Evolutionary conservation across 768 basidiomycete genomes (phyloP).

Genomic region (Artomyces pyxidatus): DNA sequence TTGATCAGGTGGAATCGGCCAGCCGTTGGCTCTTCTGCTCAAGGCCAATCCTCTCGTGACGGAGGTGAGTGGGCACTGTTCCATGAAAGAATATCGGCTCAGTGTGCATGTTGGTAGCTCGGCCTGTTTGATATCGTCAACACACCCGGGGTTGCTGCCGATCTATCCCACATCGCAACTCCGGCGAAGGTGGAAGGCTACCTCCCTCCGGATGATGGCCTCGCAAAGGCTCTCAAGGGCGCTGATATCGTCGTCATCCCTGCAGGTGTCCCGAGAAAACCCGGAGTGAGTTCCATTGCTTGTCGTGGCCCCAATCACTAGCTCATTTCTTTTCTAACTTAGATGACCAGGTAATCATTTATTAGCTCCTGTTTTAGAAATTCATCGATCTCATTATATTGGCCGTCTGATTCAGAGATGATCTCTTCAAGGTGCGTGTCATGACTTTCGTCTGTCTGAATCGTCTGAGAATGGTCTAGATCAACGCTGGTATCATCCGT

Average conservation of each 20-base stretch:
- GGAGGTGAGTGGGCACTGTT: constrained; percentile 37
- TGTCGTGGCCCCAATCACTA: neutral
- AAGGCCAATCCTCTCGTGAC: constrained; percentile 80
- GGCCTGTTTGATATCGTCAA: constrained; percentile 94
- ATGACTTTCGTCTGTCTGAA: neutral
- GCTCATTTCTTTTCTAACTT: constrained; percentile 5
- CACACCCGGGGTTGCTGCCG: constrained; percentile 94
- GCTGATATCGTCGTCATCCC: constrained; percentile 93
- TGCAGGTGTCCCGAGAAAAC: constrained; percentile 94
- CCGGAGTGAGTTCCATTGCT: constrained; percentile 57
- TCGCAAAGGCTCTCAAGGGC: constrained; percentile 75
- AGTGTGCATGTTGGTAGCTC: constrained; percentile 39
- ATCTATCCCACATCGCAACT: constrained; percentile 90
- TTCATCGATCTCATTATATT: constrained; percentile 9
- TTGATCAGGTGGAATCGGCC: constrained; percentile 83
- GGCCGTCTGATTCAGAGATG: constrained; percentile 52
- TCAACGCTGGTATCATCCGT: constrained; percentile 95
- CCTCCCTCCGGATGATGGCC: constrained; percentile 70
- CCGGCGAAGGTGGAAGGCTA: constrained; percentile 80
- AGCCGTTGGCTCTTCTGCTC: constrained; percentile 87
- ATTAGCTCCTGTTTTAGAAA: neutral
- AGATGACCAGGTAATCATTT: constrained; percentile 44
- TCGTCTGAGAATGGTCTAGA: constrained; percentile 37
- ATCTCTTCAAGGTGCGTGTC: constrained; percentile 79
- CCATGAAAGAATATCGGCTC: neutral